A percentile compares a stretch with the other conserved stretches of the same genome.
Conservation (phyloP, 1,284 basidiomycete species). For the Tilletia setariae region DNA sequence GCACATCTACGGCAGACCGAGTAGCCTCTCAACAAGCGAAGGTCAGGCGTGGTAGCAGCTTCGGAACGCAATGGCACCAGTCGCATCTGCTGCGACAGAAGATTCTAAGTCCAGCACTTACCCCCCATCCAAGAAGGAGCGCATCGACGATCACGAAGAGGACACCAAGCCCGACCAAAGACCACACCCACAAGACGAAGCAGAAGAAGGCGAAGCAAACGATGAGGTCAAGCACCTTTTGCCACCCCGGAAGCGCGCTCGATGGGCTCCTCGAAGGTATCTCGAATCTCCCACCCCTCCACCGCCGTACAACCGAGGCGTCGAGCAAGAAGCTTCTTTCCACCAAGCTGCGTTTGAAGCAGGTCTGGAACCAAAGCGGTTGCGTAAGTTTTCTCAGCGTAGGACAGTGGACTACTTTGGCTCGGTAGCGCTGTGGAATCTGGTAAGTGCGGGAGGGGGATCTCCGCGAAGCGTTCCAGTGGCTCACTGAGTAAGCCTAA, state of each 20-base stretch:
- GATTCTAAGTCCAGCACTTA: no score
- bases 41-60: no score
- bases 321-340: constrained; percentile 72
- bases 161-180: no score
- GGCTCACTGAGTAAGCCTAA: no score
- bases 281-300: constrained; percentile 65
- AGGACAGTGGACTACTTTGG: constrained; percentile 93
- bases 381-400: constrained; percentile 85
- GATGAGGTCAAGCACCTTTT: not conserved
- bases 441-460: constrained; percentile 68
- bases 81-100: no score
- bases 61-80: no score
- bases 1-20: no score
- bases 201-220: not conserved
- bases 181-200: no score
- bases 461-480: no score
- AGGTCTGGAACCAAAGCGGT: constrained; percentile 64
- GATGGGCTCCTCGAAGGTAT: constrained; percentile 46
- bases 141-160: no score
- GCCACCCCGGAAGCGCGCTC: constrained; percentile 6
- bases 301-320: constrained; percentile 68
- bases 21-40: no score
- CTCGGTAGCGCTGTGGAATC: constrained; percentile 73
- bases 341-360: constrained; percentile 56
- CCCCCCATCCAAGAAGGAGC: no score